These are phyloP conservation scores for Nemania sp. DNA, from an alignment of 2,329 filamentous ascomycete species.

Conservation along the genomic window DNA sequence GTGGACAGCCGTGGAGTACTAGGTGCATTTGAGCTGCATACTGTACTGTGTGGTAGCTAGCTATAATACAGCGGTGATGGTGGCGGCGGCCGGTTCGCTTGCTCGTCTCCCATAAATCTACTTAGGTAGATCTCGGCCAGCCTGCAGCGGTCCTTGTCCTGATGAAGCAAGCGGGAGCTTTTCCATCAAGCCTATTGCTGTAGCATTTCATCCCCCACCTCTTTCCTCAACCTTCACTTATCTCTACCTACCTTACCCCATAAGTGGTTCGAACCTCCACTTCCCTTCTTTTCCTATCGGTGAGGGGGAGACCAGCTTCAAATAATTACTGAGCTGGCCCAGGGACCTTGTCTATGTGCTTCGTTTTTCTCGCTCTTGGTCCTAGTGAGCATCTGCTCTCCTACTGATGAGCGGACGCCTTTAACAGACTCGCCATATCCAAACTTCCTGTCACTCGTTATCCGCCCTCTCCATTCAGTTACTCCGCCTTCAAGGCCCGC, in stretches of 20 bases:
- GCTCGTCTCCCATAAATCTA: conserved; percentile 14
- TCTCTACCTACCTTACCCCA: conserved; percentile 11
- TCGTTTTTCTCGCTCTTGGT: conserved; percentile 7
- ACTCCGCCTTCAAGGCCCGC: conserved; percentile 2
- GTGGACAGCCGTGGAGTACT: conserved; percentile 2
- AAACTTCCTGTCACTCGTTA: conserved; percentile 28
- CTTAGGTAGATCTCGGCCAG: background rate
- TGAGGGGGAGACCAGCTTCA: conserved; percentile 15
- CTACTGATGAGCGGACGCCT: conserved; percentile 23
- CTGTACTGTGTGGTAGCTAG: background rate
- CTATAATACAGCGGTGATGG: background rate
- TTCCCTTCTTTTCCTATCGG: conserved; percentile 3
- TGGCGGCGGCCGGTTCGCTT: conserved; percentile 4
- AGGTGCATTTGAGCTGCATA: background rate
- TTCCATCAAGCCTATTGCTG: conserved; percentile 20
- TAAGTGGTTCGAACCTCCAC: conserved; percentile 13
- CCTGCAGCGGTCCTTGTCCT: conserved; percentile 14
- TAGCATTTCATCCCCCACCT: conserved; percentile 17
- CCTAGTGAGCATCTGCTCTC: conserved; percentile 8
- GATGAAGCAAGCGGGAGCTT: conserved; percentile 25
- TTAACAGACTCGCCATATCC: conserved; percentile 17
- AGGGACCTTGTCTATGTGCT: background rate
- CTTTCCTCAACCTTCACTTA: conserved; percentile 12
- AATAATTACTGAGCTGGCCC: conserved; percentile 18
- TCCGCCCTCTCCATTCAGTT: background rate